Conservation (phyloP, 768 basidiomycete species). For the Tricholoma flavovirens region DNA sequence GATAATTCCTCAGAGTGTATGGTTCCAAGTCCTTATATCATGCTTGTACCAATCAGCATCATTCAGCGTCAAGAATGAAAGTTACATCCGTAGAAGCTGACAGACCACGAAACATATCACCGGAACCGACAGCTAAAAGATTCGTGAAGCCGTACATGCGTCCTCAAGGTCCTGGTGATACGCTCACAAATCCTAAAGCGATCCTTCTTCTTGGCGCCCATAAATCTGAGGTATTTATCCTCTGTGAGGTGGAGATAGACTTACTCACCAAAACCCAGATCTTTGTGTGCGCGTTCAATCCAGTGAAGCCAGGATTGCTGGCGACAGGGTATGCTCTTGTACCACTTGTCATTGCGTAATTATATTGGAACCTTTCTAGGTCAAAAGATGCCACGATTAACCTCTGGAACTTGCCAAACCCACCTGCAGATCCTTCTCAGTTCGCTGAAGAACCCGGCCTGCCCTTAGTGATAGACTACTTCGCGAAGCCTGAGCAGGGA, state of each 20-base stretch:
- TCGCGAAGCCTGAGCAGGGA: conserved; percentile 39
- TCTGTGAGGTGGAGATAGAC: neutral
- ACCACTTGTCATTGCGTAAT: conserved; percentile 2
- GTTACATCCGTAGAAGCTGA: conserved; percentile 9
- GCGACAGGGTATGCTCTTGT: conserved; percentile 61
- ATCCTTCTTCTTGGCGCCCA: conserved; percentile 52
- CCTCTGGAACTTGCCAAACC: conserved; percentile 61
- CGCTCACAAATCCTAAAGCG: conserved; percentile 34
- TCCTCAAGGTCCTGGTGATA: conserved; percentile 37
- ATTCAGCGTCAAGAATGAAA: conserved; percentile 9
- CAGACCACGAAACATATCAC: conserved; percentile 6
- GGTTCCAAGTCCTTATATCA: neutral
- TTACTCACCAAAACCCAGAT: conserved; percentile 39
- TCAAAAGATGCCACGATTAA: conserved; percentile 75
- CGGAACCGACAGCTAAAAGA: conserved; percentile 20
- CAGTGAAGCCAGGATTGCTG: conserved; percentile 48
- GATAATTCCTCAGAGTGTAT: conserved; percentile 33
- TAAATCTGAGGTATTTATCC: conserved; percentile 45
- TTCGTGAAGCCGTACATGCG: conserved; percentile 28
- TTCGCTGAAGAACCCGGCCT: conserved; percentile 27
- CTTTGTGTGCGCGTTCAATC: conserved; percentile 79
- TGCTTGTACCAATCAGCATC: neutral
- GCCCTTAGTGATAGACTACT: conserved; percentile 44
- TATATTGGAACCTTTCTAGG: conserved; percentile 27
- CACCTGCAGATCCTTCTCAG: conserved; percentile 24